Evolutionary conservation across 2,329 filamentous ascomycete genomes (phyloP).

Genomic region (Aspergillus fumigatiaffinis): DNA sequence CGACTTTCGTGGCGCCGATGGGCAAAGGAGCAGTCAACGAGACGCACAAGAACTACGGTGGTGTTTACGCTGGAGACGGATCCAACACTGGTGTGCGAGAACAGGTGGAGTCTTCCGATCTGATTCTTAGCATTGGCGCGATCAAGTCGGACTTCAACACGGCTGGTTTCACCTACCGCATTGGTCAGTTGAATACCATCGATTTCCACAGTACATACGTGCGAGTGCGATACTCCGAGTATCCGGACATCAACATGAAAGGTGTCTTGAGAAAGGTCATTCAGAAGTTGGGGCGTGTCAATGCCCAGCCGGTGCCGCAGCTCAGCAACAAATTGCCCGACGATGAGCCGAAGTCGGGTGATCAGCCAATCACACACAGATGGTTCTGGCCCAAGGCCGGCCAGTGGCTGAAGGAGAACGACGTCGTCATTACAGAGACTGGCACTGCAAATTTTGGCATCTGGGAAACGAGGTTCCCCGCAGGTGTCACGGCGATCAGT

Average conservation of each 20-base stretch:
- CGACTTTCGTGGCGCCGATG: slow-evolving; percentile 86
- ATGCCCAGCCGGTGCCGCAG: slow-evolving; percentile 49
- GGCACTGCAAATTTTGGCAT: slow-evolving; percentile 87
- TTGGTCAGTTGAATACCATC: slow-evolving; percentile 74
- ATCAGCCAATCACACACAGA: slow-evolving; percentile 47
- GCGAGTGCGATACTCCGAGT: slow-evolving; percentile 73
- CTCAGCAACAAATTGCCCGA: slow-evolving; percentile 53
- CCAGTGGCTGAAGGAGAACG: slow-evolving; percentile 65
- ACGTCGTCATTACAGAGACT: slow-evolving; percentile 81
- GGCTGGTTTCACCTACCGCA: slow-evolving; percentile 76
- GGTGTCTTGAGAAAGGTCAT: slow-evolving; percentile 72
- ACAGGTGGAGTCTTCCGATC: slow-evolving; percentile 38
- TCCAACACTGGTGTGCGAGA: slow-evolving; percentile 53
- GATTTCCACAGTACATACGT: slow-evolving; percentile 76
- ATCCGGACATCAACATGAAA: slow-evolving; percentile 74
- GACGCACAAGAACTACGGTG: slow-evolving; percentile 68
- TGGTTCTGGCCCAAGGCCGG: slow-evolving; percentile 72
- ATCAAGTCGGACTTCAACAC: slow-evolving; percentile 47
- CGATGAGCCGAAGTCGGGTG: slow-evolving; percentile 26
- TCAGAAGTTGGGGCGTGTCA: slow-evolving; percentile 54
- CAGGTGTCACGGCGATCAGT: slow-evolving; percentile 71
- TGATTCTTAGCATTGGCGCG: slow-evolving; percentile 42
- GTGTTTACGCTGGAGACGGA: slow-evolving; percentile 79
- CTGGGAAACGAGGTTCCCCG: slow-evolving; percentile 77
- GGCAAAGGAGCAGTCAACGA: slow-evolving; percentile 83